Evolutionary conservation across 2,329 filamentous ascomycete species (phyloP).

Genomic region (Venturia effusa): DNA sequence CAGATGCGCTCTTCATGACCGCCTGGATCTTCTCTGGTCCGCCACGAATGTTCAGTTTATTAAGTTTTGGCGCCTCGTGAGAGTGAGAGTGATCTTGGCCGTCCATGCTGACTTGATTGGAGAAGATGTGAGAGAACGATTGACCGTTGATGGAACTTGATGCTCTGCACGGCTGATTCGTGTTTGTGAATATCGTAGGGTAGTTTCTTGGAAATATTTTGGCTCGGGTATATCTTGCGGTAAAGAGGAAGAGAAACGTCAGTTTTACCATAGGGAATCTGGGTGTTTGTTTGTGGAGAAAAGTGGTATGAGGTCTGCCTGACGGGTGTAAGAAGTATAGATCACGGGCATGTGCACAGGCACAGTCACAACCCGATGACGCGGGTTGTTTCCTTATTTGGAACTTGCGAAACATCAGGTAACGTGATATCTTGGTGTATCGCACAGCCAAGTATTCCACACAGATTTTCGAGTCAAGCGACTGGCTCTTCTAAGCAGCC

Average conservation of each 20-base stretch:
- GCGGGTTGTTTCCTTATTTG: neutral
- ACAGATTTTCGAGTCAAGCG: too few relatives aligned
- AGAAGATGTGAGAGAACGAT: neutral
- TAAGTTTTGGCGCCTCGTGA: neutral
- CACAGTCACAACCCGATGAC: too few relatives aligned
- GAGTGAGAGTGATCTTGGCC: neutral
- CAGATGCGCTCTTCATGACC: constrained; percentile 7
- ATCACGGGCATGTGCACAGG: neutral
- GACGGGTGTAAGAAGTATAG: neutral
- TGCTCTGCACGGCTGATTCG: neutral
- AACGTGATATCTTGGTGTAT: too few relatives aligned
- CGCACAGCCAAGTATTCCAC: too few relatives aligned
- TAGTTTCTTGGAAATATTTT: neutral
- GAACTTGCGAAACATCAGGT: neutral
- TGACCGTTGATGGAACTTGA: neutral
- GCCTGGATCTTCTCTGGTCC: constrained; percentile 6
- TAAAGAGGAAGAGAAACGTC: neutral
- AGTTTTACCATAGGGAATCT: neutral
- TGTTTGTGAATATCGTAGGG: neutral
- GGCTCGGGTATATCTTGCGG: neutral
- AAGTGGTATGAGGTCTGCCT: neutral
- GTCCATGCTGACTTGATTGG: neutral
- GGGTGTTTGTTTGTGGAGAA: neutral
- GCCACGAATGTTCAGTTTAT: constrained; percentile 2
- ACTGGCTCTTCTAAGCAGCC: too few relatives aligned